Base-by-base conservation (phyloP, 163 green algal genomes). In the Volvox carteri region DNA sequence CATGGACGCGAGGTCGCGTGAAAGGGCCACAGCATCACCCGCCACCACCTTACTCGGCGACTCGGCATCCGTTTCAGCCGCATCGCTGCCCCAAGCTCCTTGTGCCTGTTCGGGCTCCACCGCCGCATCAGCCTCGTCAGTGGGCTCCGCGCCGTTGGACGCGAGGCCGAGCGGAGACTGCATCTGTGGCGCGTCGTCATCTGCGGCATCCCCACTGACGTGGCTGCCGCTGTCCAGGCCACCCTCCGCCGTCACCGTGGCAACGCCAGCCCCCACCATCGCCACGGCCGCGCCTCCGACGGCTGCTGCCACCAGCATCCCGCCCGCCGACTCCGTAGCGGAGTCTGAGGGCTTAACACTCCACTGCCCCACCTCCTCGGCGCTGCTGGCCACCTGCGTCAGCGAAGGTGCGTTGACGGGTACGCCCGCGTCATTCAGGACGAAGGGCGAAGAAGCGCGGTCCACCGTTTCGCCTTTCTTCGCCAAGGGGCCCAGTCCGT, bases 131-230 rank as follows among this genome's bases (percentile, higher is more conserved):
- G 56, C 44, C 39, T 33, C 56, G 21, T 35, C 25, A 1, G 28
- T 35, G 30, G 35, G n/a, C 14, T 21, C 50, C 3, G 50, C 50
- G 2, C 16, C 76, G 33, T 14, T 52, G 50, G 50, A 37, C 0
- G 56, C 37, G 0, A 41, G 5, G 1, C 42, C 19, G n/a, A 87
- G 42, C 2, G 81, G 84, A 5, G 84, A 88, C 37, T 83, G 65
- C 84, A 88, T 88, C 52, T 65, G 68, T 19, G 84, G 84, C 68
- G 52, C 52, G 21, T 88, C 84, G 39, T 88, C 54, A 35, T 72
- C 60, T 8, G 25, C 11, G 23, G 28, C 37, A 16, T 35, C 35
- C 60, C 7, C 60, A 72, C 60, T 37, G 60, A 23, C 60, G 46
- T 12, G 25, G 37, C 33, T 11, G 35, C 67, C 67, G 33, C 67